Conservation (phyloP, 2,329 filamentous ascomycete species). For the Zymoseptoria crescenta region DNA sequence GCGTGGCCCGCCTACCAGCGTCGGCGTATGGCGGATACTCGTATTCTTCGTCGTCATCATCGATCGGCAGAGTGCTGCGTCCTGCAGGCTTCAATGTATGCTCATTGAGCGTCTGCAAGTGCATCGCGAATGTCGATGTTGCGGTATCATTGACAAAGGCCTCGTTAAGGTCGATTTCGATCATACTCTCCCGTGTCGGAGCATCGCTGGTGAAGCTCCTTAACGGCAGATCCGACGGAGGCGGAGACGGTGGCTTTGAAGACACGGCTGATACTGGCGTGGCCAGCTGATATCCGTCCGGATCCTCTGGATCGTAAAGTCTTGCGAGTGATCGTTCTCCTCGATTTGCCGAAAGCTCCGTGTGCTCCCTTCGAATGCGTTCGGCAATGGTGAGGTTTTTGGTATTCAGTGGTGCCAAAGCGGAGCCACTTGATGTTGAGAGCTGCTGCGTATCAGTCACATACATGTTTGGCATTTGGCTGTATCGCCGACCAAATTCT, state of each 20-base stretch:
- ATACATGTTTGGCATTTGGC: conserved; percentile 24
- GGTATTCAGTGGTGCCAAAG: conserved; percentile 13
- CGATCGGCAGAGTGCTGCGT: conserved; percentile 21
- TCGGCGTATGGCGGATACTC: conserved; percentile 28
- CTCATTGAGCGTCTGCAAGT: conserved; percentile 16
- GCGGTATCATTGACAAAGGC: conserved; percentile 42
- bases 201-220: conserved; percentile 35
- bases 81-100: conserved; percentile 13
- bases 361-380: conserved; percentile 42
- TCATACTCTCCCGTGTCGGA: conserved; percentile 43
- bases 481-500: conserved; percentile 27
- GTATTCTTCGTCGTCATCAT: conserved; percentile 35
- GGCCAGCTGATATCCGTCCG: conserved; percentile 48
- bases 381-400: conserved; percentile 20
- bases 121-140: conserved; percentile 40
- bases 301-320: conserved; percentile 46
- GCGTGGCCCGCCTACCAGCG: conserved; percentile 35
- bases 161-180: conserved; percentile 53
- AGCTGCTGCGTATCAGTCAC: conserved; percentile 10
- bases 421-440: conserved; percentile 9
- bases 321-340: conserved; percentile 50
- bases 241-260: conserved; percentile 4
- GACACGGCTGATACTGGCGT: conserved; percentile 35
- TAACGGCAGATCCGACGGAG: conserved; percentile 47
- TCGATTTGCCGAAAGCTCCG: conserved; percentile 50